These are phyloP conservation scores for Periglandula ipomoeae DNA, from an alignment of 2,329 filamentous ascomycete genomes.

Conservation along the genomic window DNA sequence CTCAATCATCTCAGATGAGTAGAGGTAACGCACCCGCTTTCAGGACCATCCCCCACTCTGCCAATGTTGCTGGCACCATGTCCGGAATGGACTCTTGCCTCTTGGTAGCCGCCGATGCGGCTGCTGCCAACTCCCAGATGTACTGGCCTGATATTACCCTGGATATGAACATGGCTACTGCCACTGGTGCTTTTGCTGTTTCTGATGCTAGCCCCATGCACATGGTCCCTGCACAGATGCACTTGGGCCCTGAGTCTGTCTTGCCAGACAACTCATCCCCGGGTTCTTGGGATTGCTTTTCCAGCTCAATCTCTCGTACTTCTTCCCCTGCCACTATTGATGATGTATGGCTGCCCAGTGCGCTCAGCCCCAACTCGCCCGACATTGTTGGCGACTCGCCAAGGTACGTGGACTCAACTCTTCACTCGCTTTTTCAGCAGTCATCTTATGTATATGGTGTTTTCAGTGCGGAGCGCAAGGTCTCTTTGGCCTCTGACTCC, in stretches of 20 bases:
- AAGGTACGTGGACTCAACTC: constrained; percentile 34
- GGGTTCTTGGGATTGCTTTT: constrained; percentile 43
- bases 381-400: constrained; percentile 41
- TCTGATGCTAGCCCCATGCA: constrained; percentile 37
- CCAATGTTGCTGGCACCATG: constrained; percentile 26
- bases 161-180: constrained; percentile 32
- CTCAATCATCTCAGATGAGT: constrained; percentile 41
- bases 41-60: constrained; percentile 29
- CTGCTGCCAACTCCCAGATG: constrained; percentile 38
- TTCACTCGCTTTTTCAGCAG: constrained; percentile 3
- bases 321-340: constrained; percentile 42
- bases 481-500: constrained; percentile 21
- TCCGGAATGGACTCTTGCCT: constrained; percentile 43
- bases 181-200: constrained; percentile 33
- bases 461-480: constrained; percentile 23
- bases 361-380: constrained; percentile 34
- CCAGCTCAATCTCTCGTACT: constrained; percentile 41
- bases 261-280: constrained; percentile 41
- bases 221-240: constrained; percentile 47
- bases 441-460: constrained; percentile 12
- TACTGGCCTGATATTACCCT: constrained; percentile 40
- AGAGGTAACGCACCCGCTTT: constrained; percentile 40
- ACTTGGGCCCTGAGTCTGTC: constrained; percentile 41
- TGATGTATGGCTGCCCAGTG: constrained; percentile 33
- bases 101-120: constrained; percentile 38